Base-by-base conservation (phyloP, 148 eudicot species). In the Simmondsia chinensis region DNA sequence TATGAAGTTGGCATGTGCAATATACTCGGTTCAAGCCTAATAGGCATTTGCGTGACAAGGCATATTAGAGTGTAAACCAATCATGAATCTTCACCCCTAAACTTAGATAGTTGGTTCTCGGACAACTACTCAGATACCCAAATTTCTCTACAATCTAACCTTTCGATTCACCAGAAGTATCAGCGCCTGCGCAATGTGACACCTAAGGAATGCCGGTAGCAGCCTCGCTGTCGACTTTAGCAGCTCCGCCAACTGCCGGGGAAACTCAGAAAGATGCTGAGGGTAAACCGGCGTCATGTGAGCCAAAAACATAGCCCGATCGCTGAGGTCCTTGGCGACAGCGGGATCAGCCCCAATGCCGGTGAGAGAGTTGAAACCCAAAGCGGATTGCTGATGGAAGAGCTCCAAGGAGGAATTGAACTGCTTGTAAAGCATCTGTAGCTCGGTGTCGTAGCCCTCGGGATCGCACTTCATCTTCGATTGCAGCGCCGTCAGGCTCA, bases 401-500 rank as follows among this genome's bases (percentile, higher is more conserved):
- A 82, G 63, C 6, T 86, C 93, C 20, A 91, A 61, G 2, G 94
- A 79, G 0, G 95, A 82, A 5, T 79, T 70, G 71, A 91, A 91
- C 46, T 85, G 86, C 35, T 57, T 61, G 79, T 85, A 70, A 22
- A 82, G 27, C 6, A 70, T 46, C 5, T 35, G 29, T 0, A 91
- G 71, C 54, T 91, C 97, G 1, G 80, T 10, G 1, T 34, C 56
- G 53, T 91, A 91, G 15, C 95, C 81, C 47, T 79, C 94, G 0
- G 97, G 88, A 25, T 91, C 97, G 58, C 65, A 52, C 52, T 91
- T 91, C 97, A 91, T 91, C 46, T 85, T 91, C 0, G 97, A 82
- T 38, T 85, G 97, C 6, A 91, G 77, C 0, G 62, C 20, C 8
- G 86, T 73, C 1, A 91, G 86, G 61, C 77, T 74, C 3, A 65